These are phyloP conservation scores for Tieghemostelium lacteum DNA, from an alignment of 78 protist genomes.

Conservation along the genomic window DNA sequence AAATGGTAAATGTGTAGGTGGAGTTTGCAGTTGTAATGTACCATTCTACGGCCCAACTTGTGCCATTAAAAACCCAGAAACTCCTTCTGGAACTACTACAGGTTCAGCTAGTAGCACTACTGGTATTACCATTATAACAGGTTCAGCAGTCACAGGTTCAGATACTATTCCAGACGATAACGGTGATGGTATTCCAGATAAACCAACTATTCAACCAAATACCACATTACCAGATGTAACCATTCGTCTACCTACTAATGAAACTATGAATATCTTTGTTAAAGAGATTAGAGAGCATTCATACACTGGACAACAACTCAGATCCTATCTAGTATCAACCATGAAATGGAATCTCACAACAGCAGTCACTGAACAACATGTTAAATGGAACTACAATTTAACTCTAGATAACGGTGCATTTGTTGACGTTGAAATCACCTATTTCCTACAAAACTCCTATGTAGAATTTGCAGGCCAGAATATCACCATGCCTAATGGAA, in stretches of 20 bases:
- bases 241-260: conserved; percentile 6
- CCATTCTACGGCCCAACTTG: conserved; percentile 9
- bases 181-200: too few relatives aligned
- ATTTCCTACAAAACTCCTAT: not conserved
- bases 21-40: not conserved
- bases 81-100: too few relatives aligned
- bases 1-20: conserved; percentile 10
- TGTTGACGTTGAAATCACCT: not conserved
- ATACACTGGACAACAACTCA: not conserved
- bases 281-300: conserved; percentile 1
- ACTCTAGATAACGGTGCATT: not conserved
- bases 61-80: not conserved
- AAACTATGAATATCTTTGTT: conserved; percentile 16
- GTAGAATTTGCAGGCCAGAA: not conserved
- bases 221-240: not conserved
- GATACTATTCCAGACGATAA: too few relatives aligned
- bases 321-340: not conserved
- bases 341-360: not conserved
- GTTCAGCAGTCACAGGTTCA: not conserved
- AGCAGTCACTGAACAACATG: not conserved
- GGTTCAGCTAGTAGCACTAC: too few relatives aligned
- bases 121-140: not conserved
- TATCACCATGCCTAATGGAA: not conserved
- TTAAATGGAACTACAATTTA: not conserved
- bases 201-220: not conserved